Conservation (phyloP, 2,329 filamentous ascomycete genomes). For the Ambrosiella xylebori region DNA sequence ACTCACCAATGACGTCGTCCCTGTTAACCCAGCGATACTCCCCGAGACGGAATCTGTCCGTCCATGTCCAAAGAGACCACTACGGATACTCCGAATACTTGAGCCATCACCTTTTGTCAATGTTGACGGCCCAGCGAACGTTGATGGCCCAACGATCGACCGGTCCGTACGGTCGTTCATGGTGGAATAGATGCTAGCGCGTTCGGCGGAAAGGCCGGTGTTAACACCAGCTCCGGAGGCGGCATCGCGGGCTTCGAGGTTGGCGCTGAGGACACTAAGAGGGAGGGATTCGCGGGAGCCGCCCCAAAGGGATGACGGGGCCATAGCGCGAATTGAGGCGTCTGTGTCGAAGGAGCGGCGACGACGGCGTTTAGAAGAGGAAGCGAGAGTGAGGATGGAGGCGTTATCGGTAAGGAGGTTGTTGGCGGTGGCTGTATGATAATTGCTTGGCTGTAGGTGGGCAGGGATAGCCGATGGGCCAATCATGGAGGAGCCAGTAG, state of each 20-base stretch:
- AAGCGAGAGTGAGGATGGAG: slow-evolving; percentile 69
- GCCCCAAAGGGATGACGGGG: slow-evolving; percentile 66
- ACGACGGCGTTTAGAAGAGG: slow-evolving; percentile 60
- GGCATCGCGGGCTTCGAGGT: slow-evolving; percentile 23
- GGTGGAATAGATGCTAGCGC: slow-evolving; percentile 68
- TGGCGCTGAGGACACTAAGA: slow-evolving; percentile 59
- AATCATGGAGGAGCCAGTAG: slow-evolving; percentile 45
- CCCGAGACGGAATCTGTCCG: slow-evolving; percentile 42
- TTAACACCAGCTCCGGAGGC: slow-evolving; percentile 9
- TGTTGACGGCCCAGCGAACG: background rate
- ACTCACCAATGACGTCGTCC: slow-evolving; percentile 30
- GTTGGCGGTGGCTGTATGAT: slow-evolving; percentile 63
- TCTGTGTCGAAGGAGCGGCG: slow-evolving; percentile 71
- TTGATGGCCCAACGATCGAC: background rate
- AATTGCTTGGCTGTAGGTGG: slow-evolving; percentile 56
- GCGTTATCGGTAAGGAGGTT: slow-evolving; percentile 72
- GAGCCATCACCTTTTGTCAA: slow-evolving; percentile 41
- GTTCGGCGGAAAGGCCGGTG: slow-evolving; percentile 34
- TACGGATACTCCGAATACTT: slow-evolving; percentile 65
- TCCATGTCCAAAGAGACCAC: slow-evolving; percentile 54
- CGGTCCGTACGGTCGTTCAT: slow-evolving; percentile 13
- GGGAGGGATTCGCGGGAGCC: slow-evolving; percentile 67
- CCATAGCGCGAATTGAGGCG: slow-evolving; percentile 68
- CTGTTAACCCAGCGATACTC: slow-evolving; percentile 45
- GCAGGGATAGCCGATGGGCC: slow-evolving; percentile 44